These are phyloP conservation scores for Trametes sanguinea DNA, from an alignment of 768 basidiomycete genomes.

Conservation along the genomic window DNA sequence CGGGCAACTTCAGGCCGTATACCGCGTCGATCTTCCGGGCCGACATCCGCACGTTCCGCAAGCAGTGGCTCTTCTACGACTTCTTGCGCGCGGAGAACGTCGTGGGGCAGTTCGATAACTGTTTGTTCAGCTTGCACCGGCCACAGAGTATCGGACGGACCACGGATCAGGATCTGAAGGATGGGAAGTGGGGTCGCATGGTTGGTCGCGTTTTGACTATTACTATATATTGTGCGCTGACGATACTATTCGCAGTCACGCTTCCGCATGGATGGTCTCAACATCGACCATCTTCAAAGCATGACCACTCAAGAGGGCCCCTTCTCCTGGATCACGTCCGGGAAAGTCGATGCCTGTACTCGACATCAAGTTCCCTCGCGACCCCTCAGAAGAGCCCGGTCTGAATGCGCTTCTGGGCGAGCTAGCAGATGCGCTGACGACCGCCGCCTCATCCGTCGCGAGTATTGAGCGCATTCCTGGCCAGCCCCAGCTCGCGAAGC, in stretches of 20 bases:
- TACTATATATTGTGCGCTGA: constrained; percentile 3
- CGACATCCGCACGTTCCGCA: constrained; percentile 78
- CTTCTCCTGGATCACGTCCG: constrained; percentile 96
- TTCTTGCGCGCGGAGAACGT: constrained; percentile 88
- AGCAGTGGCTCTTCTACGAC: constrained; percentile 96
- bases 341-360: constrained; percentile 96
- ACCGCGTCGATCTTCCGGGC: constrained; percentile 94
- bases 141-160: constrained; percentile 95
- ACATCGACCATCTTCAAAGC: constrained; percentile 91
- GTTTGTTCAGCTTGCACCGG: constrained; percentile 92
- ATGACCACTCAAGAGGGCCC: constrained; percentile 82
- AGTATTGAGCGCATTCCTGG: constrained; percentile 74
- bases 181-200: constrained; percentile 88
- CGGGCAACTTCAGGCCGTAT: constrained; percentile 88
- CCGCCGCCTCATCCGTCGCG: constrained; percentile 51
- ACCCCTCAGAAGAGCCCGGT: constrained; percentile 65
- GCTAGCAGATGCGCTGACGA: constrained; percentile 86
- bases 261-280: constrained; percentile 94
- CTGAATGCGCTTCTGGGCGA: constrained; percentile 86
- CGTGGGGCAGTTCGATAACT: constrained; percentile 97
- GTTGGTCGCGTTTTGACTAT: constrained; percentile 67
- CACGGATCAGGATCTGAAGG: constrained; percentile 80
- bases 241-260: constrained; percentile 61
- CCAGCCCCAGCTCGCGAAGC: constrained; percentile 82
- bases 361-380: constrained; percentile 95